phyloP scores from a whole-genome alignment of 805 yeast species.

The Brettanomyces nanus region DNA sequence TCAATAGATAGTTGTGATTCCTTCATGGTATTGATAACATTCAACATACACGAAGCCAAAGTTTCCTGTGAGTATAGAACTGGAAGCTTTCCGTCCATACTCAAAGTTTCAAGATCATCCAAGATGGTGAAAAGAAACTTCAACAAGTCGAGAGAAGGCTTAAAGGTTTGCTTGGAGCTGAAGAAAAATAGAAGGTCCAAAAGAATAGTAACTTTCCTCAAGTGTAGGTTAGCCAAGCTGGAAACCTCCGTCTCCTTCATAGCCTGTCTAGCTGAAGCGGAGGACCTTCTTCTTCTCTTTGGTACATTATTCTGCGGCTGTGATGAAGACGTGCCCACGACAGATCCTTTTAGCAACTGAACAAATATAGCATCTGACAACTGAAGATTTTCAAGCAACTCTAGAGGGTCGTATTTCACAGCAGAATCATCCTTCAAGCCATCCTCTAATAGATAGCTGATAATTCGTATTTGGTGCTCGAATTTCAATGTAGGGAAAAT shows the following conservation, averaged over 20 bases:
- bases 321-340: slow-evolving; percentile 21
- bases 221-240: slow-evolving; percentile 66
- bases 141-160: slow-evolving; percentile 30
- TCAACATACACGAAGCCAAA: slow-evolving; percentile 76
- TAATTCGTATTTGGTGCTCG: slow-evolving; percentile 50
- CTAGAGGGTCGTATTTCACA: slow-evolving; percentile 43
- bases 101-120: slow-evolving; percentile 74
- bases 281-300: slow-evolving; percentile 78
- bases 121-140: slow-evolving; percentile 45
- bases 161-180: slow-evolving; percentile 14
- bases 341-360: slow-evolving; percentile 43
- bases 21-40: slow-evolving; percentile 52
- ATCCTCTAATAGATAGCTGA: slow-evolving; percentile 49
- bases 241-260: slow-evolving; percentile 65
- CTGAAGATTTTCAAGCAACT: slow-evolving; percentile 44
- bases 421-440: slow-evolving; percentile 32
- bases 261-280: slow-evolving; percentile 69
- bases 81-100: slow-evolving; percentile 86
- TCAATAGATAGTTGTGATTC: slow-evolving; percentile 25
- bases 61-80: slow-evolving; percentile 88
- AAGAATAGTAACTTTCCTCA: slow-evolving; percentile 68
- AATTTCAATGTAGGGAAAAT: slow-evolving; percentile 49
- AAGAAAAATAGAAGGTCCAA: slow-evolving; percentile 68
- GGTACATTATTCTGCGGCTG: slow-evolving; percentile 33
- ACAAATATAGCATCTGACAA: slow-evolving; percentile 52